These are phyloP conservation scores for Hymenoscyphus infarciens DNA, from an alignment of 2,329 filamentous ascomycete species.

Conservation along the genomic window DNA sequence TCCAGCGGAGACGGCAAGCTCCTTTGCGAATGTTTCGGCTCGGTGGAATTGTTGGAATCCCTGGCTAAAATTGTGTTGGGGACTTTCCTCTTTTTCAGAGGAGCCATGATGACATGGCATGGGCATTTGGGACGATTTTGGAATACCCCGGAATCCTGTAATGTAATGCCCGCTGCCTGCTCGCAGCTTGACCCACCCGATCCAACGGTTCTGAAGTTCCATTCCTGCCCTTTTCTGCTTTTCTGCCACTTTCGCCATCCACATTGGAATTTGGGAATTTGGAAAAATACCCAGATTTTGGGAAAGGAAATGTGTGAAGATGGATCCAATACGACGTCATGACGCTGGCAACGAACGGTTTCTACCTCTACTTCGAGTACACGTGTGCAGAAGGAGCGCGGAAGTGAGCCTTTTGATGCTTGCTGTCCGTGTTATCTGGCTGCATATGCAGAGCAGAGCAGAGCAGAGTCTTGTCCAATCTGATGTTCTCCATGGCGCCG, in stretches of 20 bases:
- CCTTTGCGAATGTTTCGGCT: neutral
- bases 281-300: constrained; percentile 5
- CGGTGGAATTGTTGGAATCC: neutral
- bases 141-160: constrained; percentile 1
- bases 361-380: constrained; percentile 19
- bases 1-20: neutral
- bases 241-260: constrained; percentile 7
- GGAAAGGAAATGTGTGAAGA: neutral
- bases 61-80: neutral
- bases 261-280: neutral
- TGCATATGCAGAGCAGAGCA: constrained; percentile 16
- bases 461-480: constrained; percentile 14
- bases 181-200: neutral
- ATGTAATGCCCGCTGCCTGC: constrained; percentile 5
- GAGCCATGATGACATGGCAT: neutral
- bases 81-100: neutral
- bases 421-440: constrained; percentile 16
- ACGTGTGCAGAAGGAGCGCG: constrained; percentile 20
- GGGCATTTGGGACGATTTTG: constrained; percentile 1
- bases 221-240: neutral
- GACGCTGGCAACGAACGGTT: constrained; percentile 9
- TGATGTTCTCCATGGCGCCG: constrained; percentile 15
- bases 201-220: constrained; percentile 2
- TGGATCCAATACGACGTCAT: constrained; percentile 19
- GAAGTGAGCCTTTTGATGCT: constrained; percentile 10